Conservation (phyloP, 2,329 filamentous ascomycete species). For the Colletotrichum lentis region DNA sequence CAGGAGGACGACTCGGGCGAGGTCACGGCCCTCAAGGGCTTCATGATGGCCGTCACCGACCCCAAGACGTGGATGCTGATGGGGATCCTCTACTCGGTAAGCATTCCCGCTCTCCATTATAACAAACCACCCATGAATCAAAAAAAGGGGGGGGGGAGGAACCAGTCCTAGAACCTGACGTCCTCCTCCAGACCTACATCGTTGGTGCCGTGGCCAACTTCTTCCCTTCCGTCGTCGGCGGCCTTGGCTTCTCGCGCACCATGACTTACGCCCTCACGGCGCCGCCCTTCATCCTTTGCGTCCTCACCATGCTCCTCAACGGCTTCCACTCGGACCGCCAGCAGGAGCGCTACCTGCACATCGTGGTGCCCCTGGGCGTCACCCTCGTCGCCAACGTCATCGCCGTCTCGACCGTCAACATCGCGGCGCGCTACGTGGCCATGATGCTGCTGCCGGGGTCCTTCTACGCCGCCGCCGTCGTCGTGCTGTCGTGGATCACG, state of each 20-base stretch:
- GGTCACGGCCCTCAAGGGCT: conserved; percentile 37
- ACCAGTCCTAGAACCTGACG: too few relatives aligned
- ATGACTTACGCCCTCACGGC: conserved; percentile 40
- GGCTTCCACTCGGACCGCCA: conserved; percentile 73
- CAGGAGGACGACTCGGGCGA: conserved; percentile 34
- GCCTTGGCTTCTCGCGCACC: conserved; percentile 40
- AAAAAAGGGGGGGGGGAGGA: neutral
- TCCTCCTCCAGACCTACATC: conserved; percentile 42
- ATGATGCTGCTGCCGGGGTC: conserved; percentile 52
- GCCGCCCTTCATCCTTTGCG: conserved; percentile 60
- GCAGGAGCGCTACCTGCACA: conserved; percentile 75
- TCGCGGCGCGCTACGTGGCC: conserved; percentile 68
- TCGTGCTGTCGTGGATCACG: conserved; percentile 45
- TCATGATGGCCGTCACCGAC: conserved; percentile 46
- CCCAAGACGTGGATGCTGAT: conserved; percentile 50
- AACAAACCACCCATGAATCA: neutral
- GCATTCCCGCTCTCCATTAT: neutral
- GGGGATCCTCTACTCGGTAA: conserved; percentile 44
- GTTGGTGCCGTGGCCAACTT: conserved; percentile 44
- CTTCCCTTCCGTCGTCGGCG: conserved; percentile 41
- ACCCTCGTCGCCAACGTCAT: conserved; percentile 73
- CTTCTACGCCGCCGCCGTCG: conserved; percentile 42
- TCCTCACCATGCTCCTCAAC: conserved; percentile 45
- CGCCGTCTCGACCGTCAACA: conserved; percentile 67
- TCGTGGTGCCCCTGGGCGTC: conserved; percentile 68